These are phyloP conservation scores for Aspergillus indologenus DNA, from an alignment of 495 filamentous ascomycete genomes.

Conservation along the genomic window DNA sequence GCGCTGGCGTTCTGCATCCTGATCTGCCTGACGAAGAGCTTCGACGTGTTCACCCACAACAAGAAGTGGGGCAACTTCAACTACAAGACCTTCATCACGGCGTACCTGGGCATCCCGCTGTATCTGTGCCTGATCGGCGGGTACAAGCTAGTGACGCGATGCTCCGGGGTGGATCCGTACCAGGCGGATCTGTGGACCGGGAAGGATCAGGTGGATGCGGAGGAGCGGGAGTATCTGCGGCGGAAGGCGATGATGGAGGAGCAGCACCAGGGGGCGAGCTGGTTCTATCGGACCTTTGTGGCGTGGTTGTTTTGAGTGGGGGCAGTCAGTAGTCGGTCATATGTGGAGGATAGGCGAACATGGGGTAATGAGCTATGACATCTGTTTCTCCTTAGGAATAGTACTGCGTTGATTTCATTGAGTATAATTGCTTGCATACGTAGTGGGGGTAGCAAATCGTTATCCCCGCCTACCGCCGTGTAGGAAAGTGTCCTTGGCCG, in stretches of 20 bases:
- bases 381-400: too few species aligned
- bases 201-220: slow-evolving; percentile 69
- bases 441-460: too few species aligned
- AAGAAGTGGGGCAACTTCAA: slow-evolving; percentile 55
- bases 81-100: slow-evolving; percentile 75
- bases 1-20: slow-evolving; percentile 67
- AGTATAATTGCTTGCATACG: too few species aligned
- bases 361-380: too few species aligned
- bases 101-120: slow-evolving; percentile 77
- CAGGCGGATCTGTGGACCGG: slow-evolving; percentile 67
- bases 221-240: slow-evolving; percentile 65
- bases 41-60: slow-evolving; percentile 60
- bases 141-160: slow-evolving; percentile 60
- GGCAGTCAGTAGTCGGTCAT: too few species aligned
- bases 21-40: slow-evolving; percentile 76
- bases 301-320: slow-evolving; percentile 61
- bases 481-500: too few species aligned
- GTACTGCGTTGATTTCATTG: too few species aligned
- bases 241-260: slow-evolving; percentile 32
- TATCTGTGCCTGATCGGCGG: slow-evolving; percentile 70
- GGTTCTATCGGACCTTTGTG: slow-evolving; percentile 63
- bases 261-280: slow-evolving; percentile 35
- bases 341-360: too few species aligned
- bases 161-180: slow-evolving; percentile 50
- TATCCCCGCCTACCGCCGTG: too few species aligned